Conservation (phyloP, 179 eudicot species). For the Silene vulgaris region DNA sequence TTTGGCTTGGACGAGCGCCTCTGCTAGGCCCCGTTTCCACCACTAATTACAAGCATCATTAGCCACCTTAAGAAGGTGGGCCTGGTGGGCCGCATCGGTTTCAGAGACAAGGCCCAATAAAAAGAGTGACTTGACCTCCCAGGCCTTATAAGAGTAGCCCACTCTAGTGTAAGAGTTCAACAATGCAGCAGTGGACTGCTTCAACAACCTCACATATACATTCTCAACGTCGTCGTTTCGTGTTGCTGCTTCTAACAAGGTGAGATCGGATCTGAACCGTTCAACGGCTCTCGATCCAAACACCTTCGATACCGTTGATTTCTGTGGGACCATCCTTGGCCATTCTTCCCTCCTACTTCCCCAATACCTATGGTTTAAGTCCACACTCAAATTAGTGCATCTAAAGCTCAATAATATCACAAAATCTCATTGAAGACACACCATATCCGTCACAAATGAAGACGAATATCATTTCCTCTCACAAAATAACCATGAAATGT, state of each 20-base stretch:
- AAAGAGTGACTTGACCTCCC: conserved; percentile 71
- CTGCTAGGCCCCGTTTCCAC: too few species aligned
- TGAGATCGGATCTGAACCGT: conserved; percentile 67
- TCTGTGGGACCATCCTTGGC: conserved; percentile 84
- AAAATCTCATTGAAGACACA: too few species aligned
- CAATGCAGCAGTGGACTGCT: conserved; percentile 72
- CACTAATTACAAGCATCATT: conserved; percentile 51
- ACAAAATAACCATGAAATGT: too few species aligned
- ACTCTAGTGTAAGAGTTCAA: conserved; percentile 73
- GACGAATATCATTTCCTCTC: too few species aligned
- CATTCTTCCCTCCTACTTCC: conserved; percentile 69
- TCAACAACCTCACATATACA: conserved; percentile 45
- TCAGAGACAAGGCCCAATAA: conserved; percentile 60
- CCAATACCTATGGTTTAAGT: conserved; percentile 55
- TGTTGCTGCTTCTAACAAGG: conserved; percentile 63
- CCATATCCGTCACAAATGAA: too few species aligned
- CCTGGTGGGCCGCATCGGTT: conserved; percentile 50
- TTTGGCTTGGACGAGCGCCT: too few species aligned
- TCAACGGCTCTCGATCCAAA: conserved; percentile 70
- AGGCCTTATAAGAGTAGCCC: conserved; percentile 59
- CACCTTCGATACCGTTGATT: conserved; percentile 68
- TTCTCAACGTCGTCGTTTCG: conserved; percentile 57
- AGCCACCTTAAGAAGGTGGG: conserved; percentile 52
- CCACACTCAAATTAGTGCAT: too few species aligned
- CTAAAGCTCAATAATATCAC: too few species aligned